Conservation (phyloP, 768 basidiomycete genomes). For the Dendrothele bispora region DNA sequence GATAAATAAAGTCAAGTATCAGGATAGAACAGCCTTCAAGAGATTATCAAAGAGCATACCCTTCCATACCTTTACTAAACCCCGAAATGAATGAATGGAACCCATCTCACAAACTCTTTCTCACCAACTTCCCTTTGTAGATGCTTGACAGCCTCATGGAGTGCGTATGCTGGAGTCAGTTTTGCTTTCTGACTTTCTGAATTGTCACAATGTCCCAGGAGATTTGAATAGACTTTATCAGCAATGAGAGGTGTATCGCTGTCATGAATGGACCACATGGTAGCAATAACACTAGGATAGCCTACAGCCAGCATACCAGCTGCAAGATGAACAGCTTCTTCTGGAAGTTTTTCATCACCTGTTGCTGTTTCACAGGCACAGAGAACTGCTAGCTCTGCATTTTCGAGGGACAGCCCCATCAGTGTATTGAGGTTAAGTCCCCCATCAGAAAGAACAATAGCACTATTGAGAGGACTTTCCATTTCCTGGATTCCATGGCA, state of each 20-base stretch:
- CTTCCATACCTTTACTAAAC: too few species aligned
- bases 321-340: constrained; percentile 29
- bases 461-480: constrained; percentile 23
- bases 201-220: background rate
- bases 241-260: constrained; percentile 21
- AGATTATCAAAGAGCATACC: too few species aligned
- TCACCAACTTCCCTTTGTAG: background rate
- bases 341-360: constrained; percentile 14
- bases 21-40: too few species aligned
- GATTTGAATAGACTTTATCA: constrained; percentile 17
- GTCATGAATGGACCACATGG: constrained; percentile 32
- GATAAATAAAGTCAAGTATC: too few species aligned
- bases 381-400: too few species aligned
- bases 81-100: constrained; percentile 1
- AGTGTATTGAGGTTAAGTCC: constrained; percentile 12
- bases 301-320: constrained; percentile 31
- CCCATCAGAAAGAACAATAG: constrained; percentile 25
- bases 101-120: background rate
- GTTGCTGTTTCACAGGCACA: constrained; percentile 32
- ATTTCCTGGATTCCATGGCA: constrained; percentile 22
- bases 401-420: constrained; percentile 4
- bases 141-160: background rate
- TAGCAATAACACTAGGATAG: constrained; percentile 26
- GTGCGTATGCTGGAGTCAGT: background rate
- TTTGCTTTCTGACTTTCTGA: too few species aligned